A percentile compares a stretch with the other conserved stretches of the same genome.
phyloP scores from a whole-genome alignment of 768 basidiomycete species.

The Leccinellum rugosiceps region DNA sequence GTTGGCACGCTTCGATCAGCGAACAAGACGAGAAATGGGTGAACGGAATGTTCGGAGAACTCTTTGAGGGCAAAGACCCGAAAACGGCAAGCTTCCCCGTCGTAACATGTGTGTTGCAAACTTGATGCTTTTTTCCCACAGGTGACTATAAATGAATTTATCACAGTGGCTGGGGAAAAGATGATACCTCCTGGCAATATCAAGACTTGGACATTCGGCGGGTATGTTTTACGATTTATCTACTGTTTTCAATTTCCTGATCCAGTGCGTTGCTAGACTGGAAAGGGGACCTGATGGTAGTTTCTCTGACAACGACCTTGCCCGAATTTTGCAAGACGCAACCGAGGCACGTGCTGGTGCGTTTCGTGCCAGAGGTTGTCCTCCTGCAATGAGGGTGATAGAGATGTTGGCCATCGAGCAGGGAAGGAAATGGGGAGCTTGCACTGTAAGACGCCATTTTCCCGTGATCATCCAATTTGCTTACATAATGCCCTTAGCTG shows the following conservation, averaged over 20 bases:
- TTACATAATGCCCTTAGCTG: slow-evolving; percentile 34
- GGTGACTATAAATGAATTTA: slow-evolving; percentile 24
- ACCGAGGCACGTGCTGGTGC: slow-evolving; percentile 58
- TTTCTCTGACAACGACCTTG: slow-evolving; percentile 64
- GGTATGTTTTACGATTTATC: slow-evolving; percentile 28
- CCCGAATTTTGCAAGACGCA: slow-evolving; percentile 57
- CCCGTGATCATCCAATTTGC: neutral
- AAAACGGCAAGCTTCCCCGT: slow-evolving; percentile 30
- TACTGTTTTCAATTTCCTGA: neutral
- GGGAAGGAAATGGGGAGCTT: slow-evolving; percentile 65
- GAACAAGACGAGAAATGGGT: slow-evolving; percentile 56
- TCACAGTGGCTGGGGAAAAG: slow-evolving; percentile 9
- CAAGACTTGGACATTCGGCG: slow-evolving; percentile 53
- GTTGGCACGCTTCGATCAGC: slow-evolving; percentile 66
- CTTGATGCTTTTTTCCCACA: neutral
- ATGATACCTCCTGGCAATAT: slow-evolving; percentile 17
- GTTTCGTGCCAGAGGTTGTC: slow-evolving; percentile 65
- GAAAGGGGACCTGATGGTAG: slow-evolving; percentile 46
- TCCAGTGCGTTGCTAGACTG: slow-evolving; percentile 33
- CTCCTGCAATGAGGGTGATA: slow-evolving; percentile 59
- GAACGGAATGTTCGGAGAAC: slow-evolving; percentile 38
- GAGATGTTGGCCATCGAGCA: slow-evolving; percentile 71
- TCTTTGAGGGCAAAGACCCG: slow-evolving; percentile 43
- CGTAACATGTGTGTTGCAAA: neutral
- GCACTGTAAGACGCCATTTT: slow-evolving; percentile 49